A percentile compares a stretch with the other conserved stretches of the same genome.
Conservation (phyloP, 306 rosid genomes). For the Clitoria ternatea region DNA sequence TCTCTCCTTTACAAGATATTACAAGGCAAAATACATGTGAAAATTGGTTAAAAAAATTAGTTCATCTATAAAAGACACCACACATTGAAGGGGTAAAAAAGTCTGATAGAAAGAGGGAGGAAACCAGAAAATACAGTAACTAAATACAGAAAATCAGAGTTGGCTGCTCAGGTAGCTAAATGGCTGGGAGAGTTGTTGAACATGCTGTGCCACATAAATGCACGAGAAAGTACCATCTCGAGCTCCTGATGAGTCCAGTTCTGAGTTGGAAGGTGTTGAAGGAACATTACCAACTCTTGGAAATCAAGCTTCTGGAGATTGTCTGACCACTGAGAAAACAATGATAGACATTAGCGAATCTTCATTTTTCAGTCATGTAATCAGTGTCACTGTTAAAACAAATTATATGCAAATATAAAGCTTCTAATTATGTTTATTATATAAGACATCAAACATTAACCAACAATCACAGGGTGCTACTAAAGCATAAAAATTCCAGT, state of each 20-base stretch:
- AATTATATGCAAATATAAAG: neutral
- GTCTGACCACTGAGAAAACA: conserved; percentile 83
- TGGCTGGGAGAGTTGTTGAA: conserved; percentile 95
- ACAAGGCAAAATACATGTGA: conserved; percentile 35
- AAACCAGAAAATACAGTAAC: neutral
- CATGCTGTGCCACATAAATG: conserved; percentile 99
- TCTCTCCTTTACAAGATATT: conserved; percentile 39
- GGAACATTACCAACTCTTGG: conserved; percentile 96
- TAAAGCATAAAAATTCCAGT: neutral
- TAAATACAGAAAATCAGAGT: conserved; percentile 23
- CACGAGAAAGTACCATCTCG: conserved; percentile 96
- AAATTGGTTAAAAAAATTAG: neutral
- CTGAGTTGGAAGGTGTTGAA: conserved; percentile 93
- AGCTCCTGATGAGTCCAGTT: conserved; percentile 93
- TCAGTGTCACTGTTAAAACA: neutral
- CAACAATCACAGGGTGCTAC: neutral
- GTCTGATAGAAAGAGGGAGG: neutral
- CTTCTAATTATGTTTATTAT: neutral
- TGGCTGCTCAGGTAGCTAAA: conserved; percentile 55
- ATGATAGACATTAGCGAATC: neutral
- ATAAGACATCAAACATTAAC: neutral
- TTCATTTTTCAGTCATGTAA: neutral
- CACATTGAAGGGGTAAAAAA: neutral
- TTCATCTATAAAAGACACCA: conserved; percentile 10
- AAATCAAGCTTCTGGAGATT: conserved; percentile 85